Evolutionary conservation across 768 basidiomycete species (phyloP).

Genomic region (Cyclocybe cylindracea): DNA sequence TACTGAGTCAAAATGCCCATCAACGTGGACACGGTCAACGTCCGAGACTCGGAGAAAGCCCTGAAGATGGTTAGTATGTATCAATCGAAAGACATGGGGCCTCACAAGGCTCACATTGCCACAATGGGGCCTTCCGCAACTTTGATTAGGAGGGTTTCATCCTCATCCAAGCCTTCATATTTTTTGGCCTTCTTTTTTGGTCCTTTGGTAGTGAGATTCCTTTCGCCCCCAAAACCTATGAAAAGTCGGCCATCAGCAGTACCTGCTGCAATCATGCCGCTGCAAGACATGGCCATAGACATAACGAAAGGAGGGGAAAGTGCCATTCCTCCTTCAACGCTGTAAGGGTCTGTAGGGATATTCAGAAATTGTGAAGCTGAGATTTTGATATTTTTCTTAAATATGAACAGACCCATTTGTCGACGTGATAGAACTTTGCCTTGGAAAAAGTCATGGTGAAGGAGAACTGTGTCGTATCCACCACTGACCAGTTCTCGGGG

Average conservation of each 20-base stretch:
- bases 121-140: constrained; percentile 77
- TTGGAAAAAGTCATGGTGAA: constrained; percentile 68
- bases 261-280: constrained; percentile 65
- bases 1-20: constrained; percentile 58
- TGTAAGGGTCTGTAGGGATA: constrained; percentile 30
- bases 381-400: no score
- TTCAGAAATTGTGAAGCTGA: not conserved
- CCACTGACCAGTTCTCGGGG: constrained; percentile 75
- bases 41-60: constrained; percentile 47
- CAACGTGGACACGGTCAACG: constrained; percentile 58
- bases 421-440: constrained; percentile 57
- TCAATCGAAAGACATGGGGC: not conserved
- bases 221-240: constrained; percentile 71
- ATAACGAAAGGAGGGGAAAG: constrained; percentile 78
- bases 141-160: constrained; percentile 45
- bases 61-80: constrained; percentile 30
- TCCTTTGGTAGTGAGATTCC: constrained; percentile 38
- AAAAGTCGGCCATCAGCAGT: constrained; percentile 77
- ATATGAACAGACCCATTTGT: constrained; percentile 51
- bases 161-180: constrained; percentile 69
- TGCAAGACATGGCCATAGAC: constrained; percentile 57
- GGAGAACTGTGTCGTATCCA: constrained; percentile 69
- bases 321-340: constrained; percentile 46
- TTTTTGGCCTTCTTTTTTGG: constrained; percentile 65
- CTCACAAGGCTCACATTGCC: constrained; percentile 68